Base-by-base conservation (phyloP, 1,284 basidiomycete species). In the Tilletia indica region DNA sequence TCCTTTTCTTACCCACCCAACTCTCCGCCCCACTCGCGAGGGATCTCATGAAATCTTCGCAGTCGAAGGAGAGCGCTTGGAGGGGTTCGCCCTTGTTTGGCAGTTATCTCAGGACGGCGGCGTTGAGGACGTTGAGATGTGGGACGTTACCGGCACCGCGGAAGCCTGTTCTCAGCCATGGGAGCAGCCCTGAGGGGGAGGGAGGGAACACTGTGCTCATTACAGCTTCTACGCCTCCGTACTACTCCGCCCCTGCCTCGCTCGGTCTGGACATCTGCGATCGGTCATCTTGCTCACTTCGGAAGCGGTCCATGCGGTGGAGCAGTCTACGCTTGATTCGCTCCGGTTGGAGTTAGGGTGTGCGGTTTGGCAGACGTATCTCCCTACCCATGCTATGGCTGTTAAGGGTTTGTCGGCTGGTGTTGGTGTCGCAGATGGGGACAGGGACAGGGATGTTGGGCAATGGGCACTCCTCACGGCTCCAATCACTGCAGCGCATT, bases 261-360 rank as follows among this genome's bases (percentile, higher is more conserved):
- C 61, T 64, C 31, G 61, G 61, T 14, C 61, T 64, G 6, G 31
- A 3, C 61, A 64, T 16, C 34, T 64, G 36, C 61, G 61, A 9
- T 64, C 61, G 12, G 31, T 64, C 4, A 19, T 64, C 6, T 34
- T 36, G 16, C 36, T 75, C 12, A 70, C 83, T 8, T 64, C 69
- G 0, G 76, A 74, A 0, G 63, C 72, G 6, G 80, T 78, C 11
- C 66, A 69, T 47, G 73, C 72, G 2, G 73, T 78, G 1, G 72
- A 74, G 0, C 82, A 84, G 61, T 71, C 71, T 4, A 71, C 80
- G 25, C 76, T 84, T 16, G 82, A 84, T 69, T 71, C 75, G 21
- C 75, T 84, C 19, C 78, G 82, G 34, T 68, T 77, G 39, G 76
- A 78, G 31, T 73, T 83, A 1, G 80, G 80, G n/a, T 78, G 73